Evolutionary conservation across 805 yeast species (phyloP).

Genomic region (Spathaspora arborariae): DNA sequence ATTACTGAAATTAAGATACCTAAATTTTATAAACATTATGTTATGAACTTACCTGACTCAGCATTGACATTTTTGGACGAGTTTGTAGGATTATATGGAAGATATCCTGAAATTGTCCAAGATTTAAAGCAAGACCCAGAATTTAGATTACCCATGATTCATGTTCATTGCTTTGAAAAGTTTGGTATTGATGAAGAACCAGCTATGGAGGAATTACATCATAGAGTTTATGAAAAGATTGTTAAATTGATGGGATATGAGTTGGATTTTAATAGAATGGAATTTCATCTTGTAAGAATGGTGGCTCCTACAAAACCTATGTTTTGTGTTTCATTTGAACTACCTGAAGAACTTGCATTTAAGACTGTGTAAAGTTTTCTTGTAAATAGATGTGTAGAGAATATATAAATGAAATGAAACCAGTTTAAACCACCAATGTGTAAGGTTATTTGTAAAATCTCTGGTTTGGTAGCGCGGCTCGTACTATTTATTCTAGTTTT

Average conservation of each 20-base stretch:
- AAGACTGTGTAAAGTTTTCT: conserved; percentile 13
- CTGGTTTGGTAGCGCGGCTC: not conserved
- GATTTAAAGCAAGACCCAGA: conserved; percentile 36
- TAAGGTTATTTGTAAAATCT: no score
- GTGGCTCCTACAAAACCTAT: conserved; percentile 97
- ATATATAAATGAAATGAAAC: not conserved
- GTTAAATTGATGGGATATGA: conserved; percentile 44
- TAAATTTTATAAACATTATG: conserved; percentile 61
- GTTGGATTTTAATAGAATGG: conserved; percentile 44
- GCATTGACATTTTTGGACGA: conserved; percentile 81
- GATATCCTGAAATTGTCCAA: conserved; percentile 29
- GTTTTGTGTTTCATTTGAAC: conserved; percentile 79
- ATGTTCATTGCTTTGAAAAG: conserved; percentile 92
- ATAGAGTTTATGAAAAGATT: conserved; percentile 55
- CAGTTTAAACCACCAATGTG: not conserved
- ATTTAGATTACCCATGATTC: conserved; percentile 67
- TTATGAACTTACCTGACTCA: conserved; percentile 94
- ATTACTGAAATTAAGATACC: conserved; percentile 41
- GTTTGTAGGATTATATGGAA: conserved; percentile 66
- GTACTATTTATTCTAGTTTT: not conserved
- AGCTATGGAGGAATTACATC: conserved; percentile 70
- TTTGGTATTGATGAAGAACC: conserved; percentile 64
- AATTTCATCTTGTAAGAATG: conserved; percentile 82
- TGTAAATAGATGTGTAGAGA: not conserved
- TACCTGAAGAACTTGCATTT: conserved; percentile 69